These are phyloP conservation scores for Exobasidium rhododendri DNA, from an alignment of 1,284 basidiomycete species.

Conservation along the genomic window DNA sequence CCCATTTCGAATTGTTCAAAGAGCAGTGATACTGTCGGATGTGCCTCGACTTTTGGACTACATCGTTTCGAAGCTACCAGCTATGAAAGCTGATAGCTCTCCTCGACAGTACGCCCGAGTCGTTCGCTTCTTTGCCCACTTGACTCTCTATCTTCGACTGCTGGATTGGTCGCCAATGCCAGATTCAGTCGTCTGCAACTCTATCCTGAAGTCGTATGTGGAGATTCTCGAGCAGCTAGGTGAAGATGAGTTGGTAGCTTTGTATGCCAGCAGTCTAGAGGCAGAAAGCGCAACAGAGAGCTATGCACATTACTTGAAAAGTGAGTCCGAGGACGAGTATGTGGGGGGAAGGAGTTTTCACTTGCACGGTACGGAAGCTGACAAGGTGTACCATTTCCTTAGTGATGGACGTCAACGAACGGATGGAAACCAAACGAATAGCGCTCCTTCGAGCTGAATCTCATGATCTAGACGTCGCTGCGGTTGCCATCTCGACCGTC, in stretches of 20 bases:
- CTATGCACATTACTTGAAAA: slow-evolving; percentile 83
- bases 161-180: slow-evolving; percentile 60
- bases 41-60: slow-evolving; percentile 58
- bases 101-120: slow-evolving; percentile 54
- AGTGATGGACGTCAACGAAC: slow-evolving; percentile 67
- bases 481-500: slow-evolving; percentile 77
- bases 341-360: slow-evolving; percentile 9
- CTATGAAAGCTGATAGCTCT: slow-evolving; percentile 32
- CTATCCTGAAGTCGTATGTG: slow-evolving; percentile 84
- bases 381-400: neutral
- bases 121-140: slow-evolving; percentile 85
- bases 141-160: slow-evolving; percentile 84
- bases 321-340: slow-evolving; percentile 46
- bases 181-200: slow-evolving; percentile 64
- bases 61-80: slow-evolving; percentile 37
- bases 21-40: slow-evolving; percentile 76
- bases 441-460: slow-evolving; percentile 75
- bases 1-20: slow-evolving; percentile 80
- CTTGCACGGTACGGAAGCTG: neutral
- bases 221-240: slow-evolving; percentile 69
- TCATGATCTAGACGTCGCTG: slow-evolving; percentile 75
- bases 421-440: slow-evolving; percentile 66
- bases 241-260: slow-evolving; percentile 81
- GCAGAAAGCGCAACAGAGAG: slow-evolving; percentile 80
- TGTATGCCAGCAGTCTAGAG: slow-evolving; percentile 89